phyloP scores from a whole-genome alignment of 768 basidiomycete genomes.

The Lactarius sp. region DNA sequence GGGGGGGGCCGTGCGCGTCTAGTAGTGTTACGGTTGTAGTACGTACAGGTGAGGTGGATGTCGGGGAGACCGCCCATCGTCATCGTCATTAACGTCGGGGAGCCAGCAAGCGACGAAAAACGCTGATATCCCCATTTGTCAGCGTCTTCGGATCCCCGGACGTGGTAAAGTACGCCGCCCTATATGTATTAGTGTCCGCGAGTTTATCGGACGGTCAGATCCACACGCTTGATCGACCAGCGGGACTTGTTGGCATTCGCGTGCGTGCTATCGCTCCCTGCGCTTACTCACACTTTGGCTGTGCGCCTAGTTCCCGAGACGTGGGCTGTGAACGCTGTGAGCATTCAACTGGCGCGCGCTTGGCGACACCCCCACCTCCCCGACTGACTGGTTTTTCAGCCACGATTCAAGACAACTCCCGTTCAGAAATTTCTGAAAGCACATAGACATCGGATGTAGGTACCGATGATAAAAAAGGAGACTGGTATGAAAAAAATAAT shows the following conservation, averaged over 20 bases:
- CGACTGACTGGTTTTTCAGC: neutral
- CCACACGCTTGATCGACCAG: conserved; percentile 13
- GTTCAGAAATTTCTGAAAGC: neutral
- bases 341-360: neutral
- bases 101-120: neutral
- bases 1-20: too few relatives aligned
- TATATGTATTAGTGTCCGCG: conserved; percentile 7
- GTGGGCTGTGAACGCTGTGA: neutral
- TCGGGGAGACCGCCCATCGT: neutral
- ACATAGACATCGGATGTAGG: neutral
- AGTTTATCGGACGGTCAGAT: conserved; percentile 18
- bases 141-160: conserved; percentile 12
- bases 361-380: neutral
- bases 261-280: neutral
- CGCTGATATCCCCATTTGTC: conserved; percentile 15
- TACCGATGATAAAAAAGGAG: neutral
- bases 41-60: too few relatives aligned
- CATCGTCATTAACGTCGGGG: neutral
- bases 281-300: neutral
- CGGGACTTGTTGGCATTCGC: neutral
- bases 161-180: conserved; percentile 1
- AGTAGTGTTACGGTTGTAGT: too few relatives aligned
- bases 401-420: neutral
- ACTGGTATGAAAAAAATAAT: neutral
- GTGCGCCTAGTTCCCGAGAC: conserved; percentile 11